A percentile compares a stretch with the other conserved stretches of the same genome.
phyloP scores from a whole-genome alignment of 208 protist species.

The Histomonas meleagridis region DNA sequence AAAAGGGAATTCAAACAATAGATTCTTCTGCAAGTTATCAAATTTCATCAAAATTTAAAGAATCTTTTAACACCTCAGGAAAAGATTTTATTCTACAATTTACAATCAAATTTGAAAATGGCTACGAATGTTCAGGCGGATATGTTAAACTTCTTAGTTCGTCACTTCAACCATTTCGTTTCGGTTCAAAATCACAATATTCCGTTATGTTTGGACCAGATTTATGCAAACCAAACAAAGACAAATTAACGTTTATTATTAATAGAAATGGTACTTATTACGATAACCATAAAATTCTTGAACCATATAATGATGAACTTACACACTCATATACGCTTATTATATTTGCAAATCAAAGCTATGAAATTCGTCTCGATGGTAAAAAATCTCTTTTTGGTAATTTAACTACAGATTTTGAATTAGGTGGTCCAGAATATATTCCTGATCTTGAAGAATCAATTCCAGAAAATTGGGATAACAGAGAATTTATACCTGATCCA shows the following conservation, averaged over 20 bases:
- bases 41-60: conserved; percentile 19
- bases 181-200: conserved; percentile 23
- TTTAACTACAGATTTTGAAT: conserved; percentile 20
- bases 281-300: conserved; percentile 35
- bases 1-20: neutral
- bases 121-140: conserved; percentile 59
- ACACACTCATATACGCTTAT: conserved; percentile 41
- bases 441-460: conserved; percentile 44
- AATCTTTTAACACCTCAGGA: neutral
- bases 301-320: conserved; percentile 34
- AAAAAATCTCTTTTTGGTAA: conserved; percentile 43
- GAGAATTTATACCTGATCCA: conserved; percentile 38
- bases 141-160: conserved; percentile 45
- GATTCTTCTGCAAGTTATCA: neutral
- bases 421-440: conserved; percentile 42
- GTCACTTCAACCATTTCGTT: neutral
- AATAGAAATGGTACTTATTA: conserved; percentile 45
- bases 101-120: conserved; percentile 56
- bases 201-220: conserved; percentile 57
- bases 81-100: conserved; percentile 52
- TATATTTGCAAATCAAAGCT: conserved; percentile 37
- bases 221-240: conserved; percentile 48
- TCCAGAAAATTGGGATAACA: conserved; percentile 48
- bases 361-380: conserved; percentile 52
- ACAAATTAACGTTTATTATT: conserved; percentile 45